Base-by-base conservation (phyloP, 2,329 filamentous ascomycete genomes). In the Chalara sp. region DNA sequence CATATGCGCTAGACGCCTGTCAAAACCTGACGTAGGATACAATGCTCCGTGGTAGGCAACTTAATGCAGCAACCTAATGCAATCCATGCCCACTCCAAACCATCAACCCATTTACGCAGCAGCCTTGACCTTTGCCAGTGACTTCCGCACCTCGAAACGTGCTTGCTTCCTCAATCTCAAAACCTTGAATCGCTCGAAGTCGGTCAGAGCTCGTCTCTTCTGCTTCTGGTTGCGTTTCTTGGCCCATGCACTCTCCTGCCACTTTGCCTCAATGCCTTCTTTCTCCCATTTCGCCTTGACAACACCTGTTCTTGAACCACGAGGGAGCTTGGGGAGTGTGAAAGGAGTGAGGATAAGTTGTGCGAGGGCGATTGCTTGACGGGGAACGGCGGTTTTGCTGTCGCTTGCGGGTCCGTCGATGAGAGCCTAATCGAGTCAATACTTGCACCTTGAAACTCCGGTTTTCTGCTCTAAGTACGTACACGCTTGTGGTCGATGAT, bases 401-500 rank as follows among this genome's bases (percentile, higher is more conserved):
- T 91, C 83, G 71, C 85, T 81, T 66, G 89, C 87, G 70, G 92
- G 90, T 72, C 92, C 92, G 75, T 99, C 93, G 72, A 99, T 83
- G 72, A 99, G 86, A 76, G 90, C 89, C 93, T 99, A 73, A 37
- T 37, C 35, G 32, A 55, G 54, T 66, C 55, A 62, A 54, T 61
- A 57, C 58, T 58, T 53, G 58, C 52, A 45, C 42, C 59, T 50
- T 46, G 31, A 44, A 37, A 7, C 39, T 51, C 46, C 21, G 42
- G 48, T 52, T 31, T 40, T 33, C 21, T 35, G 51, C n/a, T 21
- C 48, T 10, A 41, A 44, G 39, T 70, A 89, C 93, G 72, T 95
- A 99, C 93, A 78, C 93, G 90, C 84, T 96, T 96, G 87, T 99
- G 92, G 79, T 99, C 93, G 79, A 99, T 93, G 76, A 99, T 97